Evolutionary conservation across 208 protist genomes (phyloP), one percentile per base, ranked within the genome.

Genomic region (Trypanosoma avium): DNA sequence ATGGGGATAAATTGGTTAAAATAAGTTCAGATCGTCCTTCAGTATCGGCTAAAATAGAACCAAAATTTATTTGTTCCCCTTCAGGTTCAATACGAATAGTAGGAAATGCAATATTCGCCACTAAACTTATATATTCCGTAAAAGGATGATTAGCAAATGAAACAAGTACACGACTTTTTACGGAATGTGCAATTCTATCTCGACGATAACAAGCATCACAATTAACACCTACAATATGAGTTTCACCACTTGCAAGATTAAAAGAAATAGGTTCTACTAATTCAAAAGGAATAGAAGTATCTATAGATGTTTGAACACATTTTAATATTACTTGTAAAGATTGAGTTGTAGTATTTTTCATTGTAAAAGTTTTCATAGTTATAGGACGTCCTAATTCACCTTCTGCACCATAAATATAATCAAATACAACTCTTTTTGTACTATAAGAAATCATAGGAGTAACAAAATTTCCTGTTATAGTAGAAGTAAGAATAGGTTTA

Each of bases 21-120:
- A 67, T 77, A 22, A 98, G 61, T 8, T 73, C 57, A 27, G 73
- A 71, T 8, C 81, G 75, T 61, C 78, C 69, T 62, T 97, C 86
- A 8, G 94, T 97, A 62, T 98, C 85, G 48, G 87, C 85, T 47
- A 99, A 66, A 47, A 98, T 81, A 40, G 82, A 86, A 15, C 97
- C 97, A 79, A 98, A 98, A 61, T 98, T 90, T 42, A 98, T 26
- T 24, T 33, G 26, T 22, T 33, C 48, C 1, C 33, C 47, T 22
- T 53, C 47, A 0, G 85, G 86, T 29, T 86, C 80, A 35, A 98
- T 61, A 26, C 40, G 53, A 10, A 99, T 52, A 59, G 84, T 90
- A 1, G 97, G 97, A 66, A 97, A 98, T 49, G 57, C 55, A 45
- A 98, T 71, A 15, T 76, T 66, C 9, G 80, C 97, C 1, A 61